Conservation (phyloP, 176 grass and related monocot species). For the Triticum dicoccoides region DNA sequence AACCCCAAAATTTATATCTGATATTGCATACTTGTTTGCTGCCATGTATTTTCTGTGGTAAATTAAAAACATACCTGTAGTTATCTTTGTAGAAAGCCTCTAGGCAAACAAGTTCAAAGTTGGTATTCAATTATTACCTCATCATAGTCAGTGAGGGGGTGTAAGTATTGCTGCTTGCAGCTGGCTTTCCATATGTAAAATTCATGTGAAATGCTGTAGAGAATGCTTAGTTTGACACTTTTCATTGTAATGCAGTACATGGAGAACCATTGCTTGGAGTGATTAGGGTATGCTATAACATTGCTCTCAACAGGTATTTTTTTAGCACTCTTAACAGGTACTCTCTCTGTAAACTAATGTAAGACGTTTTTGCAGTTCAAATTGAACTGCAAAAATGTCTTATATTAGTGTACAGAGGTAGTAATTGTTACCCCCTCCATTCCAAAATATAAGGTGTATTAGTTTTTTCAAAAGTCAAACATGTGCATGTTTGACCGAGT, state of each 20-base stretch:
- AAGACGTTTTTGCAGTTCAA: no score
- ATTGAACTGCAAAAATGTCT: no score
- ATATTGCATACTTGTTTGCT: background rate
- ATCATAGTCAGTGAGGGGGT: background rate
- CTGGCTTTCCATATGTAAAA: conserved; percentile 13
- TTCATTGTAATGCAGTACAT: conserved; percentile 71
- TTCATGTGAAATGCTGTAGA: conserved; percentile 8
- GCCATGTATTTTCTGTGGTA: conserved; percentile 9
- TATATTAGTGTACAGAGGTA: no score
- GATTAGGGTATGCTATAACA: conserved; percentile 99
- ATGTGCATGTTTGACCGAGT: no score
- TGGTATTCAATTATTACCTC: background rate
- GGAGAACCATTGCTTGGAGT: conserved; percentile 96
- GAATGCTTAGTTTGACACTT: conserved; percentile 23
- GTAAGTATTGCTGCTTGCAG: conserved; percentile 10
- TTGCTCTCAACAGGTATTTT: conserved; percentile 92
- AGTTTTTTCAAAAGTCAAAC: no score
- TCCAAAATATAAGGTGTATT: no score
- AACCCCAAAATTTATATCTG: background rate
- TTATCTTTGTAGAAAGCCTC: conserved; percentile 8
- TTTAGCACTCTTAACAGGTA: background rate
- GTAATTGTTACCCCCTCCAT: no score
- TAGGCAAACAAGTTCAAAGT: background rate
- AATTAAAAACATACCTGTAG: background rate
- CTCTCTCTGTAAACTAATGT: no score